These are phyloP conservation scores for Ziziphus jujuba DNA, from an alignment of 306 rosid species.

Conservation along the genomic window DNA sequence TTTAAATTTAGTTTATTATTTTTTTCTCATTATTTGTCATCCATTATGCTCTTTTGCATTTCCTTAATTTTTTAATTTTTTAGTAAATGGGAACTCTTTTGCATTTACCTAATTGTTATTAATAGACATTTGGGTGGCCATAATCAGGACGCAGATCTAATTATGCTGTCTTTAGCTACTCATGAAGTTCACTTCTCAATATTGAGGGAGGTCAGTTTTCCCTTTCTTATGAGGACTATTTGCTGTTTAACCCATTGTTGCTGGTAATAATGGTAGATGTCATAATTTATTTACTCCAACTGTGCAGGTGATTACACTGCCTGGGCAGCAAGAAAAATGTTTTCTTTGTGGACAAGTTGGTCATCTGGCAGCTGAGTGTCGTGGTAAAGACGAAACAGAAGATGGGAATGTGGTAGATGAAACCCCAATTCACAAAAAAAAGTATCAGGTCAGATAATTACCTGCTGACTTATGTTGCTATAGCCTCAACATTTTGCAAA, in stretches of 20 bases:
- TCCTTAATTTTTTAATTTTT: background rate
- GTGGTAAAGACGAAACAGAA: slow-evolving; percentile 53
- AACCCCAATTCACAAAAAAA: slow-evolving; percentile 86
- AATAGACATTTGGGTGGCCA: slow-evolving; percentile 1
- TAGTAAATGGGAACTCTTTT: slow-evolving; percentile 3
- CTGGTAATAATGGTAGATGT: slow-evolving; percentile 30
- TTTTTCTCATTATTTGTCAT: background rate
- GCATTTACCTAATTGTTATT: slow-evolving; percentile 6
- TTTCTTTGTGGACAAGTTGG: slow-evolving; percentile 87
- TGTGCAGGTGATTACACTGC: slow-evolving; percentile 73
- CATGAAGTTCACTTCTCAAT: slow-evolving; percentile 95
- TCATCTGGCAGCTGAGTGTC: slow-evolving; percentile 94
- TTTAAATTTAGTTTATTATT: background rate
- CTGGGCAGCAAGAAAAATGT: slow-evolving; percentile 95
- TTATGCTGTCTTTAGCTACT: slow-evolving; percentile 90
- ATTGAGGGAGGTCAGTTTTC: slow-evolving; percentile 85
- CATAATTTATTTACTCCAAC: slow-evolving; percentile 21
- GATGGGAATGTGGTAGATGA: slow-evolving; percentile 65
- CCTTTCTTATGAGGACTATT: slow-evolving; percentile 18
- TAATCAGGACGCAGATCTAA: slow-evolving; percentile 92
- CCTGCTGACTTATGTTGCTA: slow-evolving; percentile 21
- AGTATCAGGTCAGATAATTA: slow-evolving; percentile 76
- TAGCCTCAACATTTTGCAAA: slow-evolving; percentile 16
- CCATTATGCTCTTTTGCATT: slow-evolving; percentile 14
- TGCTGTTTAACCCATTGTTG: slow-evolving; percentile 25